Conservation (phyloP, 495 filamentous ascomycete species). For the Trichocladium uniseriatum region DNA sequence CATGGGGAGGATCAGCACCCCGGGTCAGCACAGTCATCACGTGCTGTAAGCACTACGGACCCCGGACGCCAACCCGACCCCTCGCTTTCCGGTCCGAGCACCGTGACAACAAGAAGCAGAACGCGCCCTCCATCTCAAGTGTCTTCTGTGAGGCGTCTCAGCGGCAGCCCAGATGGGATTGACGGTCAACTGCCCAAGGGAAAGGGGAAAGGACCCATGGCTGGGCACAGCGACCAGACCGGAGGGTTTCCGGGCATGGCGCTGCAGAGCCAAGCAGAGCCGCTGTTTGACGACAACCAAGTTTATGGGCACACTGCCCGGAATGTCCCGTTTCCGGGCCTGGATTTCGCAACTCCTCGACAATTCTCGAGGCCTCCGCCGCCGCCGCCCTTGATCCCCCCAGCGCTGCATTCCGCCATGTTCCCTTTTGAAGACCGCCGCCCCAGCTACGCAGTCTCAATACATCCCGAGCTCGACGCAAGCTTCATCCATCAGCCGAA, state of each 20-base stretch:
- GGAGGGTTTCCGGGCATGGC: not conserved
- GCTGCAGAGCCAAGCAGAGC: not conserved
- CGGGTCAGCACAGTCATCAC: conserved; percentile 20
- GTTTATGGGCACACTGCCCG: not conserved
- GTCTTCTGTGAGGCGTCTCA: conserved; percentile 6
- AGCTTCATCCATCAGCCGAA: conserved; percentile 35
- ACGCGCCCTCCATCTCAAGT: conserved; percentile 6
- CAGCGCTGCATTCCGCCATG: conserved; percentile 19
- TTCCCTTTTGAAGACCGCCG: conserved; percentile 34
- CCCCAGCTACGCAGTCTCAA: conserved; percentile 30
- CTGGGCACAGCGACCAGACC: not conserved
- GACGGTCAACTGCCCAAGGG: not conserved
- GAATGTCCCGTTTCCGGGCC: not conserved
- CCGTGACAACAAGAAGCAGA: not conserved
- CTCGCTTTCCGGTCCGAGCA: conserved; percentile 3
- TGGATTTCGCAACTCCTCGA: conserved; percentile 14
- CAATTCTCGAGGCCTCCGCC: conserved; percentile 29
- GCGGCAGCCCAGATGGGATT: conserved; percentile 14
- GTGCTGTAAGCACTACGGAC: conserved; percentile 3
- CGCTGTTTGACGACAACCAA: not conserved
- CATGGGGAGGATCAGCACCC: conserved; percentile 25
- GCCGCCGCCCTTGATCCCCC: conserved; percentile 34
- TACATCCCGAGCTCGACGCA: conserved; percentile 28
- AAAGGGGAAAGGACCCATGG: conserved; percentile 13
- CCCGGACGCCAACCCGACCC: conserved; percentile 11